Percentiles rank a stretch among this genome's conserved stretches.
These are phyloP conservation scores for Rheum nobile DNA, from an alignment of 148 eudicot genomes.

Conservation along the genomic window DNA sequence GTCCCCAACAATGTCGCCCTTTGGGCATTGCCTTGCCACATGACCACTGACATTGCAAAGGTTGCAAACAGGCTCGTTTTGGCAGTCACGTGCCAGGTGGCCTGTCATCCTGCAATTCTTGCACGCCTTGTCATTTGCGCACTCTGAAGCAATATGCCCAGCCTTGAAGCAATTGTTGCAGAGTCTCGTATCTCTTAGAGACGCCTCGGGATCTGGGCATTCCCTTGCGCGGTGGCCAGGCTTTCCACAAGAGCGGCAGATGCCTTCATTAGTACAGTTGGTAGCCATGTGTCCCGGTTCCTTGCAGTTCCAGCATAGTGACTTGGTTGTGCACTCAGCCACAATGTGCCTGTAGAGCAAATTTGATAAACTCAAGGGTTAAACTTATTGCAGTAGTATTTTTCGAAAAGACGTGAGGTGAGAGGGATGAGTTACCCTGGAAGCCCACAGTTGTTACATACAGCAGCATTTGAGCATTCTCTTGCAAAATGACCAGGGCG, in stretches of 20 bases:
- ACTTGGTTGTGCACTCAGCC: conserved; percentile 74
- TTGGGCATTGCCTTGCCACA: conserved; percentile 70
- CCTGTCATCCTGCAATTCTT: conserved; percentile 90
- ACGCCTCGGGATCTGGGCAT: conserved; percentile 58
- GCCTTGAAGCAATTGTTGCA: conserved; percentile 96
- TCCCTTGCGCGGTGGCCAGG: conserved; percentile 87
- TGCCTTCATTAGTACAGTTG: conserved; percentile 75
- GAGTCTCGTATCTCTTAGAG: conserved; percentile 74
- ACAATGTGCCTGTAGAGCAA: conserved; percentile 67
- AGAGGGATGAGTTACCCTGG: conserved; percentile 27
- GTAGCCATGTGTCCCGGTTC: conserved; percentile 88
- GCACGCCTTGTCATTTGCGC: conserved; percentile 95
- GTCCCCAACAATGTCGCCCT: conserved; percentile 29
- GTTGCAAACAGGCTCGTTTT: conserved; percentile 74
- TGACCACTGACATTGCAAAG: conserved; percentile 74
- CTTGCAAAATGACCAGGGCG: conserved; percentile 42
- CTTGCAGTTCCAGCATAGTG: conserved; percentile 88
- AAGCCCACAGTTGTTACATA: conserved; percentile 47
- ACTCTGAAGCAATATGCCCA: conserved; percentile 72
- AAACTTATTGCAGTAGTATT: not conserved
- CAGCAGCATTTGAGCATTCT: conserved; percentile 44
- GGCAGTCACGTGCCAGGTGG: conserved; percentile 66
- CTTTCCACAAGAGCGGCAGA: conserved; percentile 93
- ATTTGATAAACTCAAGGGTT: not conserved
- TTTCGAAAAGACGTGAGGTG: not conserved